Evolutionary conservation across 495 filamentous ascomycete genomes (phyloP).

Genomic region (Geopyxis carbonaria): DNA sequence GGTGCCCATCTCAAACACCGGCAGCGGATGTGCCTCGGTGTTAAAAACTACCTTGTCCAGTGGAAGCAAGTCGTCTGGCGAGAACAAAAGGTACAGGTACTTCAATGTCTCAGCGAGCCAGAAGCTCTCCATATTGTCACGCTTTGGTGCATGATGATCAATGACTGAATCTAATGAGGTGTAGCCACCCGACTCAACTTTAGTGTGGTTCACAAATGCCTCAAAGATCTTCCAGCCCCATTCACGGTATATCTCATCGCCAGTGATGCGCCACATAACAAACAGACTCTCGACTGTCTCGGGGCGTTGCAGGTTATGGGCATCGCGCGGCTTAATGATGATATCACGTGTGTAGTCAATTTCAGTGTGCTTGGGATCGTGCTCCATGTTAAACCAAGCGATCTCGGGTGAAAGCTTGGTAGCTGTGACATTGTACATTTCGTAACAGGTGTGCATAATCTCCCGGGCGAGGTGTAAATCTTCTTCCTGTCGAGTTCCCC

Average conservation of each 20-base stretch:
- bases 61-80: constrained; percentile 54
- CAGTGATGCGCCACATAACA: constrained; percentile 98
- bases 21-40: constrained; percentile 86
- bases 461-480: constrained; percentile 75
- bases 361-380: constrained; percentile 32
- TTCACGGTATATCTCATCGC: constrained; percentile 72
- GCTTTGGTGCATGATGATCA: constrained; percentile 40
- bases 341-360: constrained; percentile 58
- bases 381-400: constrained; percentile 61
- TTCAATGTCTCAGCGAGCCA: constrained; percentile 98
- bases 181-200: constrained; percentile 62
- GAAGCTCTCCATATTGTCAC: constrained; percentile 88
- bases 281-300: constrained; percentile 91
- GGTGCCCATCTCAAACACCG: constrained; percentile 61
- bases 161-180: constrained; percentile 66
- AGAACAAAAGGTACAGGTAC: constrained; percentile 93
- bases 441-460: constrained; percentile 93
- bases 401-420: constrained; percentile 90
- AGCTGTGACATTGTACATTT: constrained; percentile 73
- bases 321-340: constrained; percentile 54
- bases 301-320: constrained; percentile 87
- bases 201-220: constrained; percentile 67
- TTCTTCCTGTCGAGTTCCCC: constrained; percentile 64
- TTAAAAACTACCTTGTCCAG: constrained; percentile 80
- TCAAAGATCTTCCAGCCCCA: constrained; percentile 99